Evolutionary conservation across 2,329 filamentous ascomycete species (phyloP), one percentile per base, ranked within the genome.

Genomic region (Gremmenia infestans): DNA sequence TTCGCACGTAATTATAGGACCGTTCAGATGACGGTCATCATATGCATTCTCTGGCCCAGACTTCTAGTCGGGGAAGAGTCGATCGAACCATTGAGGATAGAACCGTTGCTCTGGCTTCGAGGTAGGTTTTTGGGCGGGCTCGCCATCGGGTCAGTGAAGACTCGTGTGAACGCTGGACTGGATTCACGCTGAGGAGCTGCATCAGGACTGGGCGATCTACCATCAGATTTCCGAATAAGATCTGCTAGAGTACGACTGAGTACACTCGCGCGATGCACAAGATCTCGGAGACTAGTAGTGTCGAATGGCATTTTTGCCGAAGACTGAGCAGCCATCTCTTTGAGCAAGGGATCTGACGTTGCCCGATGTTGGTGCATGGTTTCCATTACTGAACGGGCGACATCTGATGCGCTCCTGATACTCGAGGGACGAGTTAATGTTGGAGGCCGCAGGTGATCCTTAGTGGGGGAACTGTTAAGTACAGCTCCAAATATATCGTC

Each of bases 151-250:
- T 86, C 82, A 9, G 83, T 81, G 63, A 87, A 87, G 39, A 87
- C 82, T 23, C 81, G 74, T 2, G 82, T 87, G 60, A 87, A 87
- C 1, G 84, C 83, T n/a, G 84, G 84, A 63, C 82, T 86, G 2
- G 81, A 83, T 51, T 84, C 81, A 37, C 74, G 72, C 17, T 76
- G 74, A 25, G 74, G 74, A 42, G 72, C 73, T 2, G 78, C 77
- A 8, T 74, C 75, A 2, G 82, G 82, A 63, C 79, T 85, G 58
- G 78, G 76, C 0, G 79, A 80, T 50, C 82, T 74, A 28, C 81
- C 63, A 63, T 87, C 83, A 40, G 78, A 80, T 51, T 76, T 77
- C 48, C 83, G 81, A 48, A 87, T 75, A 5, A 82, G 69, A 53
- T 86, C 82, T 0, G 82, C 82, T 22, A 87, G 71, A 4, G 75